Percentiles rank a stretch among this genome's conserved stretches.
phyloP scores from a whole-genome alignment of 345 rosid species.

The Pugionium cornutum region DNA sequence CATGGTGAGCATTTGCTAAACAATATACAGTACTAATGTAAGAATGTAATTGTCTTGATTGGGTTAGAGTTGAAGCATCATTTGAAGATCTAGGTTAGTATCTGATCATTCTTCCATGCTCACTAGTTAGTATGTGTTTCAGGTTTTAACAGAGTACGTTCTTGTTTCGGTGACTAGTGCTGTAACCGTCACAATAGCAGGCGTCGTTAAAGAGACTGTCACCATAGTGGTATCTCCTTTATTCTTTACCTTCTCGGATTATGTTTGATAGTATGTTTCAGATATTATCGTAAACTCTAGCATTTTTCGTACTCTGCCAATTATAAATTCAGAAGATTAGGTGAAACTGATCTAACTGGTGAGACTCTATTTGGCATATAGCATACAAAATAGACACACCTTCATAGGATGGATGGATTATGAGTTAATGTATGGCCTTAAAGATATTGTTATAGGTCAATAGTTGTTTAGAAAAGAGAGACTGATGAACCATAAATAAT shows the following conservation, averaged over 20 bases:
- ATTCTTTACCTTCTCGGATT: slow-evolving; percentile 3
- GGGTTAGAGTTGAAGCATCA: not conserved
- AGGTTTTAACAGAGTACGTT: slow-evolving; percentile 91
- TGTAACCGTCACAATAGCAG: slow-evolving; percentile 96
- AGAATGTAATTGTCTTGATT: slow-evolving; percentile 11
- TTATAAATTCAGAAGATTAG: slow-evolving; percentile 13
- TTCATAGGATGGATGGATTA: not conserved
- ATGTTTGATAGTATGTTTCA: slow-evolving; percentile 12
- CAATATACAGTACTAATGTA: slow-evolving; percentile 4
- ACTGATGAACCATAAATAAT: slow-evolving; percentile 7
- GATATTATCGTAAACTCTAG: not conserved
- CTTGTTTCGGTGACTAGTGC: slow-evolving; percentile 99
- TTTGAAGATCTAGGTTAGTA: slow-evolving; percentile 10
- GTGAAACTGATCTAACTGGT: slow-evolving; percentile 7
- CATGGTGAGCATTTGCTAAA: slow-evolving; percentile 57
- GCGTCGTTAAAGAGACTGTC: slow-evolving; percentile 97
- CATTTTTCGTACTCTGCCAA: slow-evolving; percentile 2
- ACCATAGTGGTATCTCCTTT: slow-evolving; percentile 74
- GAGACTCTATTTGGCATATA: not conserved
- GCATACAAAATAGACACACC: not conserved
- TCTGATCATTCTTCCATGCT: slow-evolving; percentile 4
- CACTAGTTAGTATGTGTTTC: slow-evolving; percentile 37
- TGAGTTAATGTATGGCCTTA: slow-evolving; percentile 6
- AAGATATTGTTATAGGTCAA: not conserved
- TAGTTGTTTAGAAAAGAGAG: not conserved